phyloP scores from a whole-genome alignment of 2,329 filamentous ascomycete genomes.

The Trichophyton mentagrophytes region DNA sequence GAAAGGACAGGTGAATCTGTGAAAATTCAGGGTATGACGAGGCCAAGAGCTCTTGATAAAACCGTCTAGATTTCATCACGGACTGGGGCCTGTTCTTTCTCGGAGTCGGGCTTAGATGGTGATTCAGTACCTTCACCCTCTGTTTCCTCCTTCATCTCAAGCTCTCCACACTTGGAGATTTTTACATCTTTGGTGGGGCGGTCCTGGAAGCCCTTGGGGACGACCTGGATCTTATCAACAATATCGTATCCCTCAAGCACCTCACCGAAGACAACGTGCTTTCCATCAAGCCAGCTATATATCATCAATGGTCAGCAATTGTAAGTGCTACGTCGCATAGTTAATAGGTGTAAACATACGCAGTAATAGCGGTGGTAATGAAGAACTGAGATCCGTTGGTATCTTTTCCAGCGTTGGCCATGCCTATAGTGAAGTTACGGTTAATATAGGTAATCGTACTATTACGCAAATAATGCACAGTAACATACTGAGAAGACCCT shows the following conservation, averaged over 20 bases:
- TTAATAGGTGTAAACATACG: constrained; percentile 18
- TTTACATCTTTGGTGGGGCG: constrained; percentile 48
- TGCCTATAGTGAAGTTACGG: constrained; percentile 32
- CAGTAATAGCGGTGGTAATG: constrained; percentile 50
- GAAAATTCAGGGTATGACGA: not conserved
- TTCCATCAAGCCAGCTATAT: constrained; percentile 47
- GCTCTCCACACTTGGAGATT: constrained; percentile 54
- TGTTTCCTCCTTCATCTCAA: constrained; percentile 53
- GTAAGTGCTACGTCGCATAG: not conserved
- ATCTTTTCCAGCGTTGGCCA: constrained; percentile 53
- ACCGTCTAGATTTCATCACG: constrained; percentile 2
- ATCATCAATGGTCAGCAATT: constrained; percentile 3
- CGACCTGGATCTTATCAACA: constrained; percentile 53
- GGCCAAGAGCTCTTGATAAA: not conserved
- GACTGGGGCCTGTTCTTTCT: not conserved
- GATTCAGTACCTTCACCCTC: constrained; percentile 37
- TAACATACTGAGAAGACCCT: constrained; percentile 46
- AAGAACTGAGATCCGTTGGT: constrained; percentile 57
- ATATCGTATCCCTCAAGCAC: constrained; percentile 56
- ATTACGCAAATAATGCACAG: not conserved
- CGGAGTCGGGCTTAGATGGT: constrained; percentile 32
- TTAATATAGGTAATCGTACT: not conserved
- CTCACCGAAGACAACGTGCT: constrained; percentile 57
- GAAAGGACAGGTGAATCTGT: not conserved
- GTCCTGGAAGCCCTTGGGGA: constrained; percentile 44